A percentile compares a stretch with the other conserved stretches of the same genome.
Conservation (phyloP, 371 early-diverging fungal species). For the Aphelidium insulamus region DNA sequence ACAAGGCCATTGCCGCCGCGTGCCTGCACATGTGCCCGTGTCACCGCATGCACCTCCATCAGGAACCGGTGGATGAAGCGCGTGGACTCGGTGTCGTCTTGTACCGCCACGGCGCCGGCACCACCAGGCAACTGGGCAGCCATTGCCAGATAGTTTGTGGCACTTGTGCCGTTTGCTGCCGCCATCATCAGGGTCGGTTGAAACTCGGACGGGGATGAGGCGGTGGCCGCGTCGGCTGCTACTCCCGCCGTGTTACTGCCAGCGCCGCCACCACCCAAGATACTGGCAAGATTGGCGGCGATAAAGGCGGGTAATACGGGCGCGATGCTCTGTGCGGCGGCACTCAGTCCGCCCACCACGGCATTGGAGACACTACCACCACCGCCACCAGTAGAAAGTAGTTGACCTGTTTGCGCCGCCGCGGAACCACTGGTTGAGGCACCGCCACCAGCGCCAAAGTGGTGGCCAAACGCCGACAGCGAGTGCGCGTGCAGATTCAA, state of each 20-base stretch:
- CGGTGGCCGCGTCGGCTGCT: not conserved
- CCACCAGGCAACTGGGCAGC: no score
- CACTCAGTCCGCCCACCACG: slow-evolving; percentile 20
- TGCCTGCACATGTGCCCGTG: slow-evolving; percentile 33
- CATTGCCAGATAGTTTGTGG: no score
- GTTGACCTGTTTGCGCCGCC: not conserved
- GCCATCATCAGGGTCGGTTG: slow-evolving; percentile 10
- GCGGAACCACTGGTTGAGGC: not conserved
- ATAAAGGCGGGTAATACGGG: no score
- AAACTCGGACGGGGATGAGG: not conserved
- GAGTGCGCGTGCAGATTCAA: slow-evolving; percentile 17
- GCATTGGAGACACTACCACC: slow-evolving; percentile 3
- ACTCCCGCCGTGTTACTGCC: not conserved
- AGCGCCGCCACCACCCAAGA: not conserved
- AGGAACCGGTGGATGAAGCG: slow-evolving; percentile 32
- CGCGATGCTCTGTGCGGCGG: no score
- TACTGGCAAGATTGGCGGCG: no score
- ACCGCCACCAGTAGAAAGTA: not conserved
- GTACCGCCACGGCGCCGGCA: no score
- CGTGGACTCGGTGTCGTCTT: no score
- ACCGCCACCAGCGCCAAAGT: not conserved
- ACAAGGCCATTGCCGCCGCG: slow-evolving; percentile 44
- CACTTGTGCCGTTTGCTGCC: no score
- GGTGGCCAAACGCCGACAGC: no score
- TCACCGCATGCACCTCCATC: slow-evolving; percentile 32